phyloP scores from a whole-genome alignment of 108 stramenopile genomes.

The Epipyxis sp. region DNA sequence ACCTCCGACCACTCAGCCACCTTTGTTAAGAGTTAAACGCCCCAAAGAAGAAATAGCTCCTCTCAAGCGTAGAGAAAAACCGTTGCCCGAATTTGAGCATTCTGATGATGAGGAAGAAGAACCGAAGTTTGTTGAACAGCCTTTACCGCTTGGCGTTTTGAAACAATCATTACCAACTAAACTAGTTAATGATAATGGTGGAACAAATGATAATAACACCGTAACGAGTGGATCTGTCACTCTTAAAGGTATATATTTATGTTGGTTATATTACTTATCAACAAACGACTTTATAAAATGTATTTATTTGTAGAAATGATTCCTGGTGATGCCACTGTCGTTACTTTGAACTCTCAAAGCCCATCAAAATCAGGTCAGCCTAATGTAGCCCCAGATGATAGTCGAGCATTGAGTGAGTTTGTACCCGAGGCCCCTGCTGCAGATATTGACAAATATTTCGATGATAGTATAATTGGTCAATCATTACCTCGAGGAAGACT shows the following conservation, averaged over 20 bases:
- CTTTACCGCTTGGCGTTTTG: conserved; percentile 1
- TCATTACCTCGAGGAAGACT: background rate
- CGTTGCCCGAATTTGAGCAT: conserved; percentile 25
- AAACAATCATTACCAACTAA: background rate
- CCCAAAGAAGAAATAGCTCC: conserved; percentile 20
- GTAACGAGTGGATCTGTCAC: too few species aligned
- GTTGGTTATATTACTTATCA: too few species aligned
- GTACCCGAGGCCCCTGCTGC: background rate
- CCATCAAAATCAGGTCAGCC: background rate
- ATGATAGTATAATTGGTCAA: background rate
- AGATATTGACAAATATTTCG: background rate
- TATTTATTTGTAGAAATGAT: background rate
- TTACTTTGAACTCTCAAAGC: background rate
- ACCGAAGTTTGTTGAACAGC: conserved; percentile 6
- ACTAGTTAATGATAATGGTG: too few species aligned
- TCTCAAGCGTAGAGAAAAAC: conserved; percentile 13
- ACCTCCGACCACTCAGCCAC: conserved; percentile 17
- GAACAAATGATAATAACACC: background rate
- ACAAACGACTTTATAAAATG: too few species aligned
- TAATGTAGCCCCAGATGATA: background rate
- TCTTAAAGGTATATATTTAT: too few species aligned
- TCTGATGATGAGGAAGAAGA: conserved; percentile 29
- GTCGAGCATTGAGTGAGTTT: background rate
- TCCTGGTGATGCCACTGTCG: background rate
- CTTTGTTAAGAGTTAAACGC: background rate